Conservation (phyloP, 495 filamentous ascomycete genomes). For the Bryoglossum gracile region DNA sequence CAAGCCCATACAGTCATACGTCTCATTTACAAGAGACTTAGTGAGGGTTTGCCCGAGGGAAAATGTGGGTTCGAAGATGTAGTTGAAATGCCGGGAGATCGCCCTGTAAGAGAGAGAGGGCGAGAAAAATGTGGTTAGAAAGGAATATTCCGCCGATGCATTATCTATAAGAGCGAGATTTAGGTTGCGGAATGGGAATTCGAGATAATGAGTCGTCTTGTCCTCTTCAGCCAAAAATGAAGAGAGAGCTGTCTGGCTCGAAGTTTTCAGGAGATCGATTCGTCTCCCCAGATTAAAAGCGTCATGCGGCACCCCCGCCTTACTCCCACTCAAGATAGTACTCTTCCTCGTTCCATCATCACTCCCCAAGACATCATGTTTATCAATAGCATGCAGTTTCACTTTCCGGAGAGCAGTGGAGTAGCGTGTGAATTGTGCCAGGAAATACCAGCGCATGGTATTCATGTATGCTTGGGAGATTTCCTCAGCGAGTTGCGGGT, state of each 20-base stretch:
- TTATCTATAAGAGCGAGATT: conserved; percentile 93
- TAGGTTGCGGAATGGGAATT: conserved; percentile 86
- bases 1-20: conserved; percentile 76
- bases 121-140: conserved; percentile 83
- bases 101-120: conserved; percentile 46
- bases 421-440: conserved; percentile 86
- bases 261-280: conserved; percentile 65
- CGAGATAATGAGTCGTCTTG: conserved; percentile 74
- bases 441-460: conserved; percentile 98
- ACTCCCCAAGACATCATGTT: conserved; percentile 74
- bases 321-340: conserved; percentile 33
- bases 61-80: conserved; percentile 83
- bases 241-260: conserved; percentile 62
- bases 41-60: conserved; percentile 69
- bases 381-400: conserved; percentile 74
- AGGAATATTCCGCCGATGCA: conserved; percentile 88
- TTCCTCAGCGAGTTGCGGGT: conserved; percentile 71
- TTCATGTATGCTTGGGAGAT: conserved; percentile 93
- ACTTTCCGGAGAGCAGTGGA: conserved; percentile 74
- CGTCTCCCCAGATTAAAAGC: conserved; percentile 81
- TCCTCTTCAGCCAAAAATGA: conserved; percentile 87
- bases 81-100: conserved; percentile 60
- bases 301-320: conserved; percentile 59
- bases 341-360: conserved; percentile 61
- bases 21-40: conserved; percentile 65